Evolutionary conservation across 1,284 basidiomycete genomes (phyloP).

Genomic region (Cutaneotrichosporon daszewskae): DNA sequence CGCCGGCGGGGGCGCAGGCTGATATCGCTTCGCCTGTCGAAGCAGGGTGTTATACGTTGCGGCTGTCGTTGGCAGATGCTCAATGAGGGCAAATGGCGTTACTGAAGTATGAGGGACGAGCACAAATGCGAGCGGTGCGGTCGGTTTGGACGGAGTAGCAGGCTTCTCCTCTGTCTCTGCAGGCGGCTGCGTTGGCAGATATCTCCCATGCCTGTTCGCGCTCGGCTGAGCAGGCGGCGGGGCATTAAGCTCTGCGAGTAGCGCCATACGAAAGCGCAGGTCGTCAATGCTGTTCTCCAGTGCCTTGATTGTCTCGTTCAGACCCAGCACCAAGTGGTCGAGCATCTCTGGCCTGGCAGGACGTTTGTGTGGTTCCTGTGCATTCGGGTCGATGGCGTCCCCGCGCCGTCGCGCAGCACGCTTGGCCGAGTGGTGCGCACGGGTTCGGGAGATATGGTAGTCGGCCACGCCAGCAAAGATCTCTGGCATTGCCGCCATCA

Average conservation of each 20-base stretch:
- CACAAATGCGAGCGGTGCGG: constrained; percentile 26
- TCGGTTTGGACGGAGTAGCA: not conserved
- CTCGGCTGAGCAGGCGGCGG: not conserved
- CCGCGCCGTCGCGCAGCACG: not conserved
- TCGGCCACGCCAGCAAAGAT: constrained; percentile 32
- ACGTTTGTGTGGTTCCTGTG: not conserved
- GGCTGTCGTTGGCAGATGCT: constrained; percentile 35
- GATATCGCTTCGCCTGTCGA: constrained; percentile 21
- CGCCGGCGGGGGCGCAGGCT: not conserved
- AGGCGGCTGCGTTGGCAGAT: constrained; percentile 29
- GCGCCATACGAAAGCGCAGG: constrained; percentile 27
- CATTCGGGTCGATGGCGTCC: not conserved
- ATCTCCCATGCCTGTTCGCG: too few species aligned
- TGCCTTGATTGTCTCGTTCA: constrained; percentile 71
- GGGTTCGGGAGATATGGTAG: constrained; percentile 34
- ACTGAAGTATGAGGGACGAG: constrained; percentile 37
- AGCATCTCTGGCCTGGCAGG: constrained; percentile 49
- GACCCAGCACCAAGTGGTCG: constrained; percentile 60
- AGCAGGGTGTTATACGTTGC: constrained; percentile 43
- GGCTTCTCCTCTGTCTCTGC: too few species aligned
- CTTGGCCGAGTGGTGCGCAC: constrained; percentile 32
- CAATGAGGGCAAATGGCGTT: constrained; percentile 33
- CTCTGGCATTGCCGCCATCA: constrained; percentile 28
- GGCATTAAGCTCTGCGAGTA: constrained; percentile 25
- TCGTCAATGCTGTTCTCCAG: constrained; percentile 59